Evolutionary conservation across 179 eudicot species (phyloP).

Genomic region (Silene coronaria): DNA sequence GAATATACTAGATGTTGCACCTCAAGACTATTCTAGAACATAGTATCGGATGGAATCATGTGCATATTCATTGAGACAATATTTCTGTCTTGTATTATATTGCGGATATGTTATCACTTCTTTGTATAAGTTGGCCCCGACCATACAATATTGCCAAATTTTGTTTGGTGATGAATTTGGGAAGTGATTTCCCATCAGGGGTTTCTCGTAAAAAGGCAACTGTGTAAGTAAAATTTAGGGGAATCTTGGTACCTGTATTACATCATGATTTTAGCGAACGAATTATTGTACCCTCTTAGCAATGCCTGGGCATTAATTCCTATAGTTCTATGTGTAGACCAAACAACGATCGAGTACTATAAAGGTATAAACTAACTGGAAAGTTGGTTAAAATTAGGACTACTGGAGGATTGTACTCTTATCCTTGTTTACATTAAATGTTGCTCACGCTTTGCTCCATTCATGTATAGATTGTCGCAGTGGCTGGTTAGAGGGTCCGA

Average conservation of each 20-base stretch:
- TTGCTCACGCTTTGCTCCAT: neutral
- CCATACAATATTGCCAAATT: neutral
- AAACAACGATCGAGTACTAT: no score
- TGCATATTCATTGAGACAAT: neutral
- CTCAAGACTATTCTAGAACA: neutral
- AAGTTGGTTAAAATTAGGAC: no score
- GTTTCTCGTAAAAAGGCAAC: neutral
- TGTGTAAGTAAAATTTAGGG: neutral
- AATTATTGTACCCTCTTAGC: neutral
- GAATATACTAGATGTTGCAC: neutral
- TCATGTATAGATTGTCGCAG: conserved; percentile 74
- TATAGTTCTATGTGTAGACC: no score
- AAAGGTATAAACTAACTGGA: no score
- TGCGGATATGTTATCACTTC: neutral
- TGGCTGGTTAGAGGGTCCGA: conserved; percentile 85
- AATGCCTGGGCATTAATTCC: no score
- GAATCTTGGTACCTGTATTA: neutral
- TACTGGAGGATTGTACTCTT: neutral
- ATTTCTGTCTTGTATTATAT: neutral
- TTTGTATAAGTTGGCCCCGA: neutral
- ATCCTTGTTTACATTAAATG: neutral
- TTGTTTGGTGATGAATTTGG: neutral
- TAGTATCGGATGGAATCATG: neutral
- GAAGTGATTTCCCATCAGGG: neutral
- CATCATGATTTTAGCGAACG: neutral